These are phyloP conservation scores for Rhexocercosporidium sp. DNA, from an alignment of 2,329 filamentous ascomycete species.

Conservation along the genomic window DNA sequence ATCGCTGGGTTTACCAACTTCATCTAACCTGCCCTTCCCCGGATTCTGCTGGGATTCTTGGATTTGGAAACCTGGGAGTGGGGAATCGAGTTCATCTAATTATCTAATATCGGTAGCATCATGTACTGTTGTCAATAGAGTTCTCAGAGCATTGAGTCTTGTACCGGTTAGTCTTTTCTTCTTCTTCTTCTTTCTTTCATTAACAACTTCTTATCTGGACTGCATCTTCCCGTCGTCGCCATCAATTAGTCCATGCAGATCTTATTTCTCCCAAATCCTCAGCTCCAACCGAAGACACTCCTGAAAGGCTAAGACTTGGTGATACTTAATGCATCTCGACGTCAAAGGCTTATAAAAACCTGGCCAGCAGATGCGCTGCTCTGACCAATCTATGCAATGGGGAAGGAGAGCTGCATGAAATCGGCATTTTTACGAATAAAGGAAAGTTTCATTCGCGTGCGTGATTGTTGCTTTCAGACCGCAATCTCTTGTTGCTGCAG, in stretches of 20 bases:
- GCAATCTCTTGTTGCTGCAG: background rate
- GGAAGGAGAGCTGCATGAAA: background rate
- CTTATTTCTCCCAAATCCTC: background rate
- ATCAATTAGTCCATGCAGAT: background rate
- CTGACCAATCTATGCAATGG: background rate
- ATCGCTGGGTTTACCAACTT: no score
- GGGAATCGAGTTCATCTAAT: background rate
- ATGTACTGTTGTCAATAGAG: background rate
- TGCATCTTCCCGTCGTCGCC: background rate
- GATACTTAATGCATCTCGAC: background rate
- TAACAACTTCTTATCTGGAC: background rate
- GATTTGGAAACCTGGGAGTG: background rate
- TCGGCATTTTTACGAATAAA: background rate
- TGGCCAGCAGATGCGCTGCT: background rate
- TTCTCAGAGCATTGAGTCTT: background rate
- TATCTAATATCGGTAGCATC: background rate
- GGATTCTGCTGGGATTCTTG: background rate
- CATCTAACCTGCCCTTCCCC: background rate
- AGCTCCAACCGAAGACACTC: background rate
- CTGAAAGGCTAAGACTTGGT: background rate
- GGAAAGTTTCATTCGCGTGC: background rate
- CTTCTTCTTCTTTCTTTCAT: background rate
- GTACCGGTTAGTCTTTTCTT: no score
- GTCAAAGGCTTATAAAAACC: background rate
- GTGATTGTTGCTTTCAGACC: background rate